Conservation (phyloP, 2,329 filamentous ascomycete species). For the Blumeriella jaapii region DNA sequence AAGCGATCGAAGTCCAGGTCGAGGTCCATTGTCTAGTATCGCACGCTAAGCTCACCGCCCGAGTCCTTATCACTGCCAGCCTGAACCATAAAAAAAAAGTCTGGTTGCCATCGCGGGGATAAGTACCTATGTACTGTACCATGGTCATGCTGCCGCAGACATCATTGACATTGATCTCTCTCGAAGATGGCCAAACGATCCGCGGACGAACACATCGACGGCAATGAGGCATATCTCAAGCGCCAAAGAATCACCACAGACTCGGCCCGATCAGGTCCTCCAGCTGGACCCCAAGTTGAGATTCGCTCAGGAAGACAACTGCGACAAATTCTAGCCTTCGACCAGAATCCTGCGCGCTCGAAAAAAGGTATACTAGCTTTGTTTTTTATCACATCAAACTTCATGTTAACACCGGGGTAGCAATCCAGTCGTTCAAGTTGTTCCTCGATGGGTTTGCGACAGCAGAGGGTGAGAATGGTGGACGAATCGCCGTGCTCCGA, state of each 20-base stretch:
- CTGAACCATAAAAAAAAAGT: background rate
- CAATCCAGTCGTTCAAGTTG: constrained; percentile 56
- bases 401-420: constrained; percentile 29
- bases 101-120: too few species aligned
- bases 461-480: constrained; percentile 36
- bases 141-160: too few species aligned
- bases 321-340: constrained; percentile 54
- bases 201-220: constrained; percentile 20
- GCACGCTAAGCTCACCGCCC: background rate
- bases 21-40: constrained; percentile 3
- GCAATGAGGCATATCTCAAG: constrained; percentile 26
- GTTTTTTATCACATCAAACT: background rate
- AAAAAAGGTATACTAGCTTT: constrained; percentile 44
- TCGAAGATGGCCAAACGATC: constrained; percentile 25
- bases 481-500: constrained; percentile 47
- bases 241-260: constrained; percentile 30
- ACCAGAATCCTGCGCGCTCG: constrained; percentile 55
- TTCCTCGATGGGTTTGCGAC: constrained; percentile 57
- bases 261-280: constrained; percentile 34
- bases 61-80: background rate
- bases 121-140: too few species aligned
- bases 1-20: too few species aligned
- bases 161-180: too few species aligned
- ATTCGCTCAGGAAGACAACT: constrained; percentile 55
- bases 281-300: constrained; percentile 38